Conservation (phyloP, 805 yeast genomes). For the Yamadazyma sp. region DNA sequence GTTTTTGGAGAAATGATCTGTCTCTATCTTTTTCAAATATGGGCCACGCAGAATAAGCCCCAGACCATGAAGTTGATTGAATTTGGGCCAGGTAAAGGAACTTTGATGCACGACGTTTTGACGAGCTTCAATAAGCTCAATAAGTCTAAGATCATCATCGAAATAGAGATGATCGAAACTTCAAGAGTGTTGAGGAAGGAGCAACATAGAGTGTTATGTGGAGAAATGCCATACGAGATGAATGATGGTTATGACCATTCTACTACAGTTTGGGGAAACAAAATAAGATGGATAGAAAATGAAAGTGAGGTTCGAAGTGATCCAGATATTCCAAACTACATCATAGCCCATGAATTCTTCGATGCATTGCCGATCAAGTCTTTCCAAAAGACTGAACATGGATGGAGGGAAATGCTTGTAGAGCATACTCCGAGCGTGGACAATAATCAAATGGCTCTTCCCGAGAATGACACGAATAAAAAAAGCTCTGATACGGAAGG, state of each 20-base stretch:
- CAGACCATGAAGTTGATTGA: constrained; percentile 57
- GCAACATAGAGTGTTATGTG: constrained; percentile 55
- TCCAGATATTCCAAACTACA: constrained; percentile 49
- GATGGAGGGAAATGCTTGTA: constrained; percentile 80
- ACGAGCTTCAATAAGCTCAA: constrained; percentile 44
- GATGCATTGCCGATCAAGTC: constrained; percentile 82
- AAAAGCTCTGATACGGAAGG: constrained; percentile 4
- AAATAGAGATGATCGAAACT: constrained; percentile 66
- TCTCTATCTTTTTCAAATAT: constrained; percentile 60
- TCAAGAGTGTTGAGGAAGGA: constrained; percentile 59
- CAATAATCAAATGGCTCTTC: constrained; percentile 32
- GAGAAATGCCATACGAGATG: constrained; percentile 18
- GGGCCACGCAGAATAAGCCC: constrained; percentile 59
- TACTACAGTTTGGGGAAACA: constrained; percentile 50
- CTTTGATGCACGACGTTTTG: constrained; percentile 67
- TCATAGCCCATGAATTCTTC: constrained; percentile 82
- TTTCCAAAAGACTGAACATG: constrained; percentile 58
- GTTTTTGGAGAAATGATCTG: constrained; percentile 87
- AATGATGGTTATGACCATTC: constrained; percentile 36
- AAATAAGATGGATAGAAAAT: constrained; percentile 60
- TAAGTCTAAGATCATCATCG: constrained; percentile 29
- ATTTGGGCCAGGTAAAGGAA: constrained; percentile 86
- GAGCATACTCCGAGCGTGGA: constrained; percentile 47
- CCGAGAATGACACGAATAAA: constrained; percentile 16
- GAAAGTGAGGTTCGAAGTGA: constrained; percentile 43